A percentile compares a stretch with the other conserved stretches of the same genome.
Conservation (phyloP, 495 filamentous ascomycete genomes). For the Aspergillus baeticus region DNA sequence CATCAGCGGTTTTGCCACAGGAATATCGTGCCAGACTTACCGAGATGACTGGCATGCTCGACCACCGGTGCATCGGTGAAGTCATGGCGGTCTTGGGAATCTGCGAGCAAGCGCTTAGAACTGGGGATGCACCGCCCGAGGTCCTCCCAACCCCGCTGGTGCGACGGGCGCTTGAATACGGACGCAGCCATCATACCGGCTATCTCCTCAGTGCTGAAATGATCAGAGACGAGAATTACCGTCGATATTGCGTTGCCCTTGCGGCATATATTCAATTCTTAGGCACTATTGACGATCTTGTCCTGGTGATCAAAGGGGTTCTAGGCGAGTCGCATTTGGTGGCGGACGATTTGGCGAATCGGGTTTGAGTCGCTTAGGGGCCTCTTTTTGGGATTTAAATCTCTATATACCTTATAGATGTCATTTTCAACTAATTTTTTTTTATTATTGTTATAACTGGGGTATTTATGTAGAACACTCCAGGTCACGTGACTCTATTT, state of each 20-base stretch:
- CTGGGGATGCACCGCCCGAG: conserved; percentile 42
- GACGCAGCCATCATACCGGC: conserved; percentile 23
- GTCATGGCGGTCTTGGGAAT: conserved; percentile 42
- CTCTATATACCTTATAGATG: too few relatives aligned
- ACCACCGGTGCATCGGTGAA: conserved; percentile 40
- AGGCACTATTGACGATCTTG: conserved; percentile 36
- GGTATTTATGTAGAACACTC: too few relatives aligned
- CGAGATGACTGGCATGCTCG: conserved; percentile 30
- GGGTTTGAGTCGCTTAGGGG: not conserved
- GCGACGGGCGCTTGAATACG: conserved; percentile 32
- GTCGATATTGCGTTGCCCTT: conserved; percentile 39
- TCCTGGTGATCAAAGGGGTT: conserved; percentile 41
- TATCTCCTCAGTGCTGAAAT: conserved; percentile 24
- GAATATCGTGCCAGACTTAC: conserved; percentile 30
- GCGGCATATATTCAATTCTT: conserved; percentile 39
- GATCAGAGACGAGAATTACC: conserved; percentile 38
- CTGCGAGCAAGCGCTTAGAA: conserved; percentile 41
- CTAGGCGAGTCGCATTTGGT: conserved; percentile 44
- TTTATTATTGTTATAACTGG: too few relatives aligned
- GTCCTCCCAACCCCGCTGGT: conserved; percentile 40
- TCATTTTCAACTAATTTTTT: too few relatives aligned
- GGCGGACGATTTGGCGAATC: conserved; percentile 10
- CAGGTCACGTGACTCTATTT: too few relatives aligned
- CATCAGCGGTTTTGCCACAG: conserved; percentile 34
- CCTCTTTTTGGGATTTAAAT: too few relatives aligned